Evolutionary conservation across 352 stramenopile genomes (phyloP), one percentile per base, ranked within the genome.

Genomic region (Phytopythium vexans): DNA sequence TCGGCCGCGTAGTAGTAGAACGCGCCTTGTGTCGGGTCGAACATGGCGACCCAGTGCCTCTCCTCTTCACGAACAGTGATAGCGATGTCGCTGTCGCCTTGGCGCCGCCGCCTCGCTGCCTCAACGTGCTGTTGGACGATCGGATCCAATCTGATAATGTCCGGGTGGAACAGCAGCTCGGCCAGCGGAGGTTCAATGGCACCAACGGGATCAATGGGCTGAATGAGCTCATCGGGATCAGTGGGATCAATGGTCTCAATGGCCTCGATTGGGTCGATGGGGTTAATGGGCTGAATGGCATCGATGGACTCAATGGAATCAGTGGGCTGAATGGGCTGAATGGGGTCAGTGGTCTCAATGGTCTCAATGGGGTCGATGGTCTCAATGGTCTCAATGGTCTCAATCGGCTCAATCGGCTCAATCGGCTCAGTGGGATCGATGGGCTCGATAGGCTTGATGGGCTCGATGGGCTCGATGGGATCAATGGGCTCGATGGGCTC

Each of bases 1-100:
- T 66, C 54, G 15, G 67, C 49, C 1, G 65, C 54, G 37, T 79
- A 86, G 59, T 77, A 88, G 56, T 82, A 88, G 47, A 72, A 52
- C 4, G 45, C 35, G 35, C 73, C 62, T n/a, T 77, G 70, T 0
- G 61, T 67, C 31, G 63, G 65, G 41, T 88, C 74, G 44, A 72
- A 77, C 62, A 86, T 68, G 56, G 86, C 65, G 49, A 86, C 43
- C 72, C 77, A 88, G 48, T 75, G 62, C 34, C 55, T 32, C 37
- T 32, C 38, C 16, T 66, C 40, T 7, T 36, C 45, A 46, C 14
- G 12, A 14, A 47, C 39, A 11, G 21, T 27, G 21, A 15, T 32
- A 33, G 8, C 16, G 16, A 38, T 49, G 1, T 12, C 7, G 21
- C 0, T 37, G 27, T 38, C 21, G 21, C 1, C 21, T 27, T 27